Percentiles rank a stretch among this genome's conserved stretches.
Evolutionary conservation across 176 grass and related monocot species (phyloP).

Genomic region (Avena sativa): DNA sequence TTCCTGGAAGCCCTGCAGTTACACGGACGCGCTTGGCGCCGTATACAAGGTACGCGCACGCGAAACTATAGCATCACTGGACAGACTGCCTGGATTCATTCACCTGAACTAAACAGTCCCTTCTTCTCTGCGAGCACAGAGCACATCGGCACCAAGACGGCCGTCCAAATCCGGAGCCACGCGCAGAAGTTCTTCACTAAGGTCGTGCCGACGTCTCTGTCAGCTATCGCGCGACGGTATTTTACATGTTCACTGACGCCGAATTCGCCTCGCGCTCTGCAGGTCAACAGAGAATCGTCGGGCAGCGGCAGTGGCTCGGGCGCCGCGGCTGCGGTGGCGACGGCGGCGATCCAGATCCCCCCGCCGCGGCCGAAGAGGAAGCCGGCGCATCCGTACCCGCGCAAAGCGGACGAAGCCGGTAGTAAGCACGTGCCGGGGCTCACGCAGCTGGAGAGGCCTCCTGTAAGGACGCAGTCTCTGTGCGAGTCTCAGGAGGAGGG

Average conservation of each 20-base stretch:
- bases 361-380: slow-evolving; percentile 97
- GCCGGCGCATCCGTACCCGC: slow-evolving; percentile 75
- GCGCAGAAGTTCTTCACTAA: slow-evolving; percentile 99
- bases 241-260: slow-evolving; percentile 27
- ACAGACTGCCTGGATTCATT: neutral
- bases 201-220: slow-evolving; percentile 45
- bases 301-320: slow-evolving; percentile 35
- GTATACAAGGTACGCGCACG: slow-evolving; percentile 67
- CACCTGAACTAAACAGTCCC: neutral
- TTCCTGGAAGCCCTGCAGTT: slow-evolving; percentile 90
- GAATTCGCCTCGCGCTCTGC: slow-evolving; percentile 11
- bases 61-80: too few relatives aligned
- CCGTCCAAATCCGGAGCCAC: slow-evolving; percentile 96
- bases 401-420: slow-evolving; percentile 61
- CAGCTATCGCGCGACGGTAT: neutral
- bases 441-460: slow-evolving; percentile 54
- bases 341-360: slow-evolving; percentile 74
- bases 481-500: slow-evolving; percentile 52
- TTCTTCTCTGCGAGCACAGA: slow-evolving; percentile 49
- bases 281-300: slow-evolving; percentile 70
- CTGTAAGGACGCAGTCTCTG: slow-evolving; percentile 41
- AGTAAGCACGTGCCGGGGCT: slow-evolving; percentile 45
- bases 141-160: slow-evolving; percentile 91
- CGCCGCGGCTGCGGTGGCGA: slow-evolving; percentile 20
- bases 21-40: slow-evolving; percentile 89